These are phyloP conservation scores for Hygrophorus pudorinus DNA, from an alignment of 768 basidiomycete genomes.

Conservation along the genomic window DNA sequence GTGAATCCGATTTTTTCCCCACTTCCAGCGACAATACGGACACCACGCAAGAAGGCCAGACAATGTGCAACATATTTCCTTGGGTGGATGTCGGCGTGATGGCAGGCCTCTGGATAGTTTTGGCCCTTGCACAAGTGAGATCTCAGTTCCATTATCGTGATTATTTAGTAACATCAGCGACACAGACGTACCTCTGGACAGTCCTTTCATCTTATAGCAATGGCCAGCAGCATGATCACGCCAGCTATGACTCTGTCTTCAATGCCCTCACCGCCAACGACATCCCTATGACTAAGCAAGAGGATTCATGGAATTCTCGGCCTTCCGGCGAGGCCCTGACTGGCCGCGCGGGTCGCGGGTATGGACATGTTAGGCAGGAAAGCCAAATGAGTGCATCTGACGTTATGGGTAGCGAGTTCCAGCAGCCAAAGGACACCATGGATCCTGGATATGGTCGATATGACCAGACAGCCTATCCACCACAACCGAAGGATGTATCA, in stretches of 20 bases:
- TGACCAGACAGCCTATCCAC: slow-evolving; percentile 1
- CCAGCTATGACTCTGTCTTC: slow-evolving; percentile 66
- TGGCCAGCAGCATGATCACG: slow-evolving; percentile 71
- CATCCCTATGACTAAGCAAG: slow-evolving; percentile 54
- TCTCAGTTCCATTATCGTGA: slow-evolving; percentile 3
- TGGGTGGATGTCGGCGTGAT: slow-evolving; percentile 92
- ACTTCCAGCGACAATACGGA: slow-evolving; percentile 22
- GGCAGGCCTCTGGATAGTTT: slow-evolving; percentile 77
- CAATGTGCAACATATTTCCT: slow-evolving; percentile 81
- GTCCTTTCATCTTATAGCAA: slow-evolving; percentile 51
- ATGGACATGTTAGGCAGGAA: slow-evolving; percentile 40
- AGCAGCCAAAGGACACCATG: slow-evolving; percentile 34
- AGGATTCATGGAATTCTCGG: slow-evolving; percentile 63
- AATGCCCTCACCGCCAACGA: slow-evolving; percentile 40
- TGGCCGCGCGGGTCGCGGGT: slow-evolving; percentile 19
- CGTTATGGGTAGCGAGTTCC: slow-evolving; percentile 38
- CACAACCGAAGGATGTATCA: slow-evolving; percentile 5
- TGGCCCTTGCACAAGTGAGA: slow-evolving; percentile 69
- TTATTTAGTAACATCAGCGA: slow-evolving; percentile 1
- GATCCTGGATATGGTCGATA: slow-evolving; percentile 7
- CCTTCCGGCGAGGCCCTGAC: slow-evolving; percentile 29
- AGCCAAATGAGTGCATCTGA: slow-evolving; percentile 50
- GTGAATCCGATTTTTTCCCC: slow-evolving; percentile 50
- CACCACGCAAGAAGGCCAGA: slow-evolving; percentile 42
- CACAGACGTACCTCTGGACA: slow-evolving; percentile 39